Conservation (phyloP, 495 filamentous ascomycete species). For the Chaetomium fimeti region DNA sequence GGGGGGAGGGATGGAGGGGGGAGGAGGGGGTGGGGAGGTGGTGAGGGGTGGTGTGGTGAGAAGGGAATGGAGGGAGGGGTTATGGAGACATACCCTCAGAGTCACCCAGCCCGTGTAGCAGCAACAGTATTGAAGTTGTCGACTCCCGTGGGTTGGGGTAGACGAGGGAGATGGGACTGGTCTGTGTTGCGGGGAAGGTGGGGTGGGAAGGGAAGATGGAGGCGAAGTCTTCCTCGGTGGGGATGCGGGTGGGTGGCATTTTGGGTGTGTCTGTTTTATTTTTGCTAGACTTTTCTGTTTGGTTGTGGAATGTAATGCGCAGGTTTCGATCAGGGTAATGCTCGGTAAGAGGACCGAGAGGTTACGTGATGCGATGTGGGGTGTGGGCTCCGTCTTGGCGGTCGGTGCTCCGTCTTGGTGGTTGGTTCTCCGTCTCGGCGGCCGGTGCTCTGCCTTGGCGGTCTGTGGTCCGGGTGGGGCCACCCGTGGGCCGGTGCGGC, state of each 20-base stretch:
- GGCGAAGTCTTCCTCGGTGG: slow-evolving; percentile 39
- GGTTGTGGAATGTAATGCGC: not conserved
- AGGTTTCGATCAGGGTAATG: not conserved
- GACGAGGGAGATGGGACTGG: slow-evolving; percentile 29
- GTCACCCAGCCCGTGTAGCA: slow-evolving; percentile 88
- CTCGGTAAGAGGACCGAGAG: not conserved
- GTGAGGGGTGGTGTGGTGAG: too few species aligned
- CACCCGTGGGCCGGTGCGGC: too few species aligned
- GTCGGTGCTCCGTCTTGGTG: not conserved
- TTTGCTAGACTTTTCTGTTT: not conserved
- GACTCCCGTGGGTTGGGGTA: slow-evolving; percentile 45
- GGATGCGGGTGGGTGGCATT: slow-evolving; percentile 39
- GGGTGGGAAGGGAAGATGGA: slow-evolving; percentile 34
- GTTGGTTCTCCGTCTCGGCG: slow-evolving; percentile 4
- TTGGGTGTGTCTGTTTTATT: slow-evolving; percentile 10
- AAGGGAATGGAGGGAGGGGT: too few species aligned
- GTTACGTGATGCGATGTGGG: not conserved
- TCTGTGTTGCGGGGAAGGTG: slow-evolving; percentile 2
- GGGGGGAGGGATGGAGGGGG: too few species aligned
- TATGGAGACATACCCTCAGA: slow-evolving; percentile 40
- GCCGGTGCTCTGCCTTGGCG: not conserved
- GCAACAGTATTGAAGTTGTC: slow-evolving; percentile 72
- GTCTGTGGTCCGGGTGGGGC: too few species aligned
- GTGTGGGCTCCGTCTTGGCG: slow-evolving; percentile 1
- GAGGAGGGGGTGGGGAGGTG: too few species aligned